Evolutionary conservation across 306 rosid species (phyloP), one percentile per base, ranked within the genome.

Genomic region (Citrullus amarus): DNA sequence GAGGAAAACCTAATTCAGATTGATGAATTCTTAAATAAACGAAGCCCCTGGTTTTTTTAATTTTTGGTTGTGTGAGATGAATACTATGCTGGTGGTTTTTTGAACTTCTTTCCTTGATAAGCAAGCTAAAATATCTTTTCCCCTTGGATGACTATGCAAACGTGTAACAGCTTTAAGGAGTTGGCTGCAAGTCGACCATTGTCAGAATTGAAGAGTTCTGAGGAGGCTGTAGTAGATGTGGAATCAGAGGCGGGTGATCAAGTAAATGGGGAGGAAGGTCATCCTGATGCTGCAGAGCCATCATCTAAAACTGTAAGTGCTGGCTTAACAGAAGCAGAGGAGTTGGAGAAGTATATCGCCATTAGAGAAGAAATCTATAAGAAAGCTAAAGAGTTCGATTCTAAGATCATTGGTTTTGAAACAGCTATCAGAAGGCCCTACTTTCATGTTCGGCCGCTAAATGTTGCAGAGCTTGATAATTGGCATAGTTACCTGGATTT

Each of bases 331-430:
- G 99, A 96, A 83, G 99, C 98, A 72, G 99, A 91, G 75, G 98
- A 92, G 93, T 90, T 96, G 98, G 98, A 90, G 97, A 92, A 96
- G 96, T 96, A 90, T 88, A 85, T 96, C 85, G 88, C 90, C 89
- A 48, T 92, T 86, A 91, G 96, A 88, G 99, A 96, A 91, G 99
- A 96, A 89, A 86, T 90, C 87, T 96, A 93, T 89, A 93, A 85
- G 91, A 92, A 91, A 87, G 96, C 99, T 83, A 96, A 96, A 82
- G 99, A 96, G 92, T 92, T 96, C 78, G 99, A 96, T 85, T 93
- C 97, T 83, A 96, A 92, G 96, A 96, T 96, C 92, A 88, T 92
- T 89, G 93, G 93, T 88, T 96, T 91, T 91, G 99, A 96, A 93
- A 87, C 98, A 92, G 93, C 96, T 84, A 96, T 96, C 80, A 89